Evolutionary conservation across 148 eudicot genomes (phyloP).

Genomic region (Spergularia bocconei): DNA sequence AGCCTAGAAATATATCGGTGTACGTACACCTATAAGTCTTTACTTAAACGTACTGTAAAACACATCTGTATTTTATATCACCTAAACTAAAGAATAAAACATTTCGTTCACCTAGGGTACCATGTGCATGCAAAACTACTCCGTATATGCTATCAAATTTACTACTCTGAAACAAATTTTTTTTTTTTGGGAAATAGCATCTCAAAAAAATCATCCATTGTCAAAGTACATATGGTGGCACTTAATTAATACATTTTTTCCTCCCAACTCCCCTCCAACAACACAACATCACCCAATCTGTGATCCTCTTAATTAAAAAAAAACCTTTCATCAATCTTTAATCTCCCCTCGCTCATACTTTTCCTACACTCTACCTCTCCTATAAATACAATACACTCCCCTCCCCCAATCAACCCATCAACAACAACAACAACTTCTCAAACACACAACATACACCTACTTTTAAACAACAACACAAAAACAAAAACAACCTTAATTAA

Average conservation of each 20-base stretch:
- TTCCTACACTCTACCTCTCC: background rate
- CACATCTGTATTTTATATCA: no score
- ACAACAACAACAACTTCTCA: background rate
- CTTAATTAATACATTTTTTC: background rate
- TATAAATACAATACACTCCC: conserved; percentile 25
- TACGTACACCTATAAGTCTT: no score
- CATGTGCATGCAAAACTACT: no score
- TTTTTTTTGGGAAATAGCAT: no score
- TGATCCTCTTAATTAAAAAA: conserved; percentile 14
- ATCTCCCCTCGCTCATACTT: background rate
- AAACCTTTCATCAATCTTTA: background rate
- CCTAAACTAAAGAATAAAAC: no score
- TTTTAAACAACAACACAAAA: background rate
- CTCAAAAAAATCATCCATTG: no score
- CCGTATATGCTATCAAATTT: no score
- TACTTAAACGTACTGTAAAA: no score
- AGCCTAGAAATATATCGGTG: no score
- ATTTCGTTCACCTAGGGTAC: no score
- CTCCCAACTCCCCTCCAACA: conserved; percentile 22
- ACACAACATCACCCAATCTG: conserved; percentile 18
- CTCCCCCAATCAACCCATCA: background rate
- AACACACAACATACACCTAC: conserved; percentile 1
- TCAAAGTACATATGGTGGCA: no score
- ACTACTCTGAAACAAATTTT: no score
- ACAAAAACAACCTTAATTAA: background rate